phyloP scores from a whole-genome alignment of 306 rosid species.

The Rosa rugosa region DNA sequence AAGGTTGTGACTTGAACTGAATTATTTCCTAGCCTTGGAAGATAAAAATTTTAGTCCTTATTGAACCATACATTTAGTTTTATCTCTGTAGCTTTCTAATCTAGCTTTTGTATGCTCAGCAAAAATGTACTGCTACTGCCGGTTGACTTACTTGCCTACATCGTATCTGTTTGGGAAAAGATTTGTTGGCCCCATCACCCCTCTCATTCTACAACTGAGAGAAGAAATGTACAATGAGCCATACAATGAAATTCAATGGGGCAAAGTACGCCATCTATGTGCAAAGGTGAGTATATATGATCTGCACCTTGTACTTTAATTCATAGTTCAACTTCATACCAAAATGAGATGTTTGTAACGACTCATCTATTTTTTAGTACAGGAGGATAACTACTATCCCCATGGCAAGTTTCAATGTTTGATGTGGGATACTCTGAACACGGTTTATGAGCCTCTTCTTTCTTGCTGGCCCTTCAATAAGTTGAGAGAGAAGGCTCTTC shows the following conservation, averaged over 20 bases:
- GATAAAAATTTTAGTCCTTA: not conserved
- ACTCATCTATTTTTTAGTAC: not conserved
- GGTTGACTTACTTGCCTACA: conserved; percentile 68
- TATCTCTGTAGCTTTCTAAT: too few relatives aligned
- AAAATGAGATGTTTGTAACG: too few relatives aligned
- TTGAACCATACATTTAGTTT: not conserved
- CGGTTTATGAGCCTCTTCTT: conserved; percentile 26
- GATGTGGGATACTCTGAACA: conserved; percentile 32
- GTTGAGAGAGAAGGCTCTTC: conserved; percentile 28
- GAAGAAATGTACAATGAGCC: conserved; percentile 48
- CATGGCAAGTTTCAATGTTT: conserved; percentile 17
- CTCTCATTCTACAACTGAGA: conserved; percentile 55
- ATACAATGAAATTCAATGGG: conserved; percentile 55
- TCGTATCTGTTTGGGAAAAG: conserved; percentile 64
- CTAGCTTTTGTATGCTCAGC: conserved; percentile 32
- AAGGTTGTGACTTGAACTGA: too few relatives aligned
- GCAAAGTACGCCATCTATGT: conserved; percentile 52
- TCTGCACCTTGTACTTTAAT: not conserved
- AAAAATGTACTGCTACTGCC: conserved; percentile 73
- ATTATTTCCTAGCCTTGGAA: not conserved
- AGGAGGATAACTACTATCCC: conserved; percentile 32
- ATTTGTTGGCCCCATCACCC: conserved; percentile 70
- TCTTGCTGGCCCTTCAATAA: conserved; percentile 27
- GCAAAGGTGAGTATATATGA: conserved; percentile 34
- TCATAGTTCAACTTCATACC: not conserved